phyloP scores from a whole-genome alignment of 129 eudicot species.

The Glebionis coronaria region DNA sequence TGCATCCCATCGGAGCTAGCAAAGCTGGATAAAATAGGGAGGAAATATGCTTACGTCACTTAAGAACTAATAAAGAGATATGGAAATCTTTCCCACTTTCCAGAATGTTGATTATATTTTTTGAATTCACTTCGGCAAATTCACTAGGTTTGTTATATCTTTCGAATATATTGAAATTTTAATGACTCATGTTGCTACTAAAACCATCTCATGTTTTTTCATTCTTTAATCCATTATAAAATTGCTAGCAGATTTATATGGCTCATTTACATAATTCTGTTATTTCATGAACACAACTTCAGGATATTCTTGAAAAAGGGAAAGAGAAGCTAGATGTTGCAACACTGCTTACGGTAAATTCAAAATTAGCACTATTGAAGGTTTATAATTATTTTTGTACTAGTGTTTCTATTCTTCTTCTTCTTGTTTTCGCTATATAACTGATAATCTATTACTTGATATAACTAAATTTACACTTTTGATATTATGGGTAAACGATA shows the following conservation, averaged over 20 bases:
- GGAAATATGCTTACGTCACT: slow-evolving; percentile 81
- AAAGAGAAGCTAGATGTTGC: slow-evolving; percentile 98
- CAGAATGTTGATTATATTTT: slow-evolving; percentile 91
- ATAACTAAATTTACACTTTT: too few relatives aligned
- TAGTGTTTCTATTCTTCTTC: slow-evolving; percentile 5
- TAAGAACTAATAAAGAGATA: slow-evolving; percentile 84
- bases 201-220: neutral
- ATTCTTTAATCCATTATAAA: slow-evolving; percentile 1
- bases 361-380: slow-evolving; percentile 16
- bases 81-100: too few relatives aligned
- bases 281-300: slow-evolving; percentile 69
- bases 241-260: slow-evolving; percentile 8
- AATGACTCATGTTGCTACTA: neutral
- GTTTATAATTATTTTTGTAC: neutral
- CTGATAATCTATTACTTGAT: neutral
- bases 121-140: slow-evolving; percentile 97
- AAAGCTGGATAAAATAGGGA: slow-evolving; percentile 81
- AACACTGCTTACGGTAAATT: too few relatives aligned
- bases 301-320: slow-evolving; percentile 78
- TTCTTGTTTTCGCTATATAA: slow-evolving; percentile 13
- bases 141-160: slow-evolving; percentile 65
- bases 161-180: neutral
- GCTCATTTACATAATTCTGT: too few relatives aligned
- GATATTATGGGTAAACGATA: too few relatives aligned
- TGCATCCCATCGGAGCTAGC: too few relatives aligned